Base-by-base conservation (phyloP, 2,329 filamentous ascomycete species). In the Rachicladosporium sp. region DNA sequence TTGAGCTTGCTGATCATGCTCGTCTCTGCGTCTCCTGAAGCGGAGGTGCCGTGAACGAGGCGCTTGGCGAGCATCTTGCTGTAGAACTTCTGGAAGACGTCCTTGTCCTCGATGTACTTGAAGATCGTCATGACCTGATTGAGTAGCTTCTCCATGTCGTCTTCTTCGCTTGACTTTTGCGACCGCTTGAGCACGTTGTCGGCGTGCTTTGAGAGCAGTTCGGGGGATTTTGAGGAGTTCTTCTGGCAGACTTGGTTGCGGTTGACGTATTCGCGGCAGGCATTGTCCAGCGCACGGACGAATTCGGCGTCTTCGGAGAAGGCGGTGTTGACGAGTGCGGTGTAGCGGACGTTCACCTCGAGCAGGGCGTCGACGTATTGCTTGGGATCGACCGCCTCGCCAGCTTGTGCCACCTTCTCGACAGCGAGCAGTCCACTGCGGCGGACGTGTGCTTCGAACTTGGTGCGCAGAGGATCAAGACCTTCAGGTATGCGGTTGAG, bases 1-100 rank as follows among this genome's bases (percentile, higher is more conserved):
- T 98, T 98, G 50, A 98, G 71, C 67, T 96, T 98, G 68, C 84
- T 88, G 63, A 98, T 98, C 91, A 98, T 98, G 66, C 86, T 95
- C 0, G 87, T 95, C 69, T 98, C 91, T 1, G 91, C 89, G 64
- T 98, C 91, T 51, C 94, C 88, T 2, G 88, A 95, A 3, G 91
- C 91, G 0, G 91, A 96, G 59, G 82, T 95, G 60, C 83, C 87
- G 61, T 95, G 86, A 11, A 98, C 91, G 40, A 98, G 68, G 53
- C 91, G 86, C 60, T 93, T 86, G 36, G 91, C 91, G 52, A 98
- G 69, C 80, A 94, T 94, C 46, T 88, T 83, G 2, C 89, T 93
- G 66, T 98, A 98, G 65, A 95, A 98, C 63, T 96, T 98, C 63
- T 96, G 91, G 73, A 98, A 98, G 4, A 98, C 93, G 57, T 98